These are phyloP conservation scores for Hemileccinum impolitum DNA, from an alignment of 768 basidiomycete species.

Conservation along the genomic window DNA sequence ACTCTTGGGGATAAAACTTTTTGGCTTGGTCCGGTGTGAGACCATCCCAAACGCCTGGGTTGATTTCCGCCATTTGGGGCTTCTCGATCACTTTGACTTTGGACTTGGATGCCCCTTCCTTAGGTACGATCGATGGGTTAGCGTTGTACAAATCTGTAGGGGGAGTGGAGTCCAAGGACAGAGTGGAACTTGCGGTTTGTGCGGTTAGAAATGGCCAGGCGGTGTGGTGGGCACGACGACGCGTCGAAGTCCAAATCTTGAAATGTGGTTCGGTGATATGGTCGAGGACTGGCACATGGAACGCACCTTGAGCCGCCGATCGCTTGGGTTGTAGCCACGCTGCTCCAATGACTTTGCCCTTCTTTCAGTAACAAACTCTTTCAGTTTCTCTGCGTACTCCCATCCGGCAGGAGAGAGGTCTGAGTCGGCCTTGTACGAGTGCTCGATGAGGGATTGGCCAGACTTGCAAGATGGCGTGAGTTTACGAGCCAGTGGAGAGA, in stretches of 20 bases:
- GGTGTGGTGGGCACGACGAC: constrained; percentile 89
- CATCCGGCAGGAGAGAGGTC: constrained; percentile 93
- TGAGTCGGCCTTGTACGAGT: constrained; percentile 98
- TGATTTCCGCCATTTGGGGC: constrained; percentile 96
- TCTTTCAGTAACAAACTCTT: constrained; percentile 85
- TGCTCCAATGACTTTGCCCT: constrained; percentile 74
- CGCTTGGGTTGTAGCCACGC: constrained; percentile 58
- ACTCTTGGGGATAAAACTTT: constrained; percentile 90
- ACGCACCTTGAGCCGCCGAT: constrained; percentile 65
- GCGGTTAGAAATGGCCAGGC: constrained; percentile 86
- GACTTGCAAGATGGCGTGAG: constrained; percentile 50
- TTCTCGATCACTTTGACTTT: constrained; percentile 90
- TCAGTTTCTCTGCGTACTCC: constrained; percentile 90
- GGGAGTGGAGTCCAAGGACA: not conserved
- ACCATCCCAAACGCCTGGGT: constrained; percentile 97
- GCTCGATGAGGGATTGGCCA: constrained; percentile 97
- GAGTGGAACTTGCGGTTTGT: not conserved
- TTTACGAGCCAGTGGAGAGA: not conserved
- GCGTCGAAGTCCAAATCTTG: constrained; percentile 96
- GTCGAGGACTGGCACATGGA: not conserved
- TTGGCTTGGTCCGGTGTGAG: constrained; percentile 86
- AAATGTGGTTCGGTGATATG: not conserved
- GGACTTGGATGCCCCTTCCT: constrained; percentile 22
- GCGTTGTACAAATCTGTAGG: not conserved
- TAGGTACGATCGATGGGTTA: not conserved